These are phyloP conservation scores for Boletus edulis DNA, from an alignment of 768 basidiomycete species.

Conservation along the genomic window DNA sequence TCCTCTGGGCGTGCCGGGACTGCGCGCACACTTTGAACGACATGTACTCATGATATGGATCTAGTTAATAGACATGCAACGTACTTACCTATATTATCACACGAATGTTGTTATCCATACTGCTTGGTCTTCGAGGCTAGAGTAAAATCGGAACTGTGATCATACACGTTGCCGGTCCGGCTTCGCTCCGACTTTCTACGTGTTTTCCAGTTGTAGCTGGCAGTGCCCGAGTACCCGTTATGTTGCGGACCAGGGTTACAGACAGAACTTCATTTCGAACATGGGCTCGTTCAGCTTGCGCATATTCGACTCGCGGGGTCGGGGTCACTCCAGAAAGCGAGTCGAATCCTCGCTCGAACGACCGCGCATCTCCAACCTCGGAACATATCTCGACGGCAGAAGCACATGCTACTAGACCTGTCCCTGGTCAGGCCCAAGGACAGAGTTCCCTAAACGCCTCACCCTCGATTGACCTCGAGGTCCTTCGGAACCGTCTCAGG, in stretches of 20 bases:
- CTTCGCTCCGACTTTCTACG: neutral
- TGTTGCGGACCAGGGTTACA: slow-evolving; percentile 18
- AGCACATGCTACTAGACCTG: neutral
- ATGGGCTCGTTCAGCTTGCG: slow-evolving; percentile 9
- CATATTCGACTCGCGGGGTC: slow-evolving; percentile 6
- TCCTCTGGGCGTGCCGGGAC: neutral
- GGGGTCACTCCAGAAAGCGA: neutral
- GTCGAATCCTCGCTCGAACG: neutral
- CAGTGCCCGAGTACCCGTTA: slow-evolving; percentile 1
- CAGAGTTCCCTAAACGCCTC: neutral
- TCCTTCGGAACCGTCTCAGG: slow-evolving; percentile 37
- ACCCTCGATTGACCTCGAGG: slow-evolving; percentile 22
- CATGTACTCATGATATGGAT: slow-evolving; percentile 2
- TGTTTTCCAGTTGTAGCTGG: neutral
- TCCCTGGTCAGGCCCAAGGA: neutral
- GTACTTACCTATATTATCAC: slow-evolving; percentile 8
- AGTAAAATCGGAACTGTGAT: too few species aligned
- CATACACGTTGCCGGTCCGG: too few species aligned
- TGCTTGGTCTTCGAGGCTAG: neutral
- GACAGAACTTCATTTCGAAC: slow-evolving; percentile 9
- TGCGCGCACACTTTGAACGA: slow-evolving; percentile 1
- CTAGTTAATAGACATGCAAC: slow-evolving; percentile 19
- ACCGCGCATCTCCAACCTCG: slow-evolving; percentile 3
- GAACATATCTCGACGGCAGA: neutral
- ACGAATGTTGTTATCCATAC: neutral